Evolutionary conservation across 2,329 filamentous ascomycete genomes (phyloP), one percentile per base, ranked within the genome.

Genomic region (Penicillium sumatraense): DNA sequence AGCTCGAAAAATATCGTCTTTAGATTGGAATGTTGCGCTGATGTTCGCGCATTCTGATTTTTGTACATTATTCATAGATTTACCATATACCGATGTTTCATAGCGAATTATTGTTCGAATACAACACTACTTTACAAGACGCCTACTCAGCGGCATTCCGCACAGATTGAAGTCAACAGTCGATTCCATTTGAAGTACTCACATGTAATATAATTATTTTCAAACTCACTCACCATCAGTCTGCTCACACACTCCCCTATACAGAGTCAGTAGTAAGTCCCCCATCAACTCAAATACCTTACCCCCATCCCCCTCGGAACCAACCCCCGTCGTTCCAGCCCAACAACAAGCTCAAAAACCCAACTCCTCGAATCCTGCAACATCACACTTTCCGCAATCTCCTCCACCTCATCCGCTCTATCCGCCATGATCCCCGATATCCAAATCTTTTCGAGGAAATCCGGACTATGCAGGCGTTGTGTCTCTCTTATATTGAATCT

Each of bases 1-100:
- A 75, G 48, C 65, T 73, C 60, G 41, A 68, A 51, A 51, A 57
- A 38, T 20, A 38, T 46, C 53, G 40, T 44, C 60, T 56, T 61
- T 59, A 56, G 29, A 58, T 51, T 31, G 46, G 24, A 20, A 42
- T 23, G 21, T 27, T 42, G 45, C 20, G 49, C 35, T 16, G 20
- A 29, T 42, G 50, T 45, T n/a, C 26, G 21, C 40, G 5, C 21
- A 44, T 23, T 13, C 44, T 49, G 48, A 56, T 56, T 57, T 47
- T 56, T 72, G 67, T 71, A 69, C 54, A 70, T 68, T 69, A 68
- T 53, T 60, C 58, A 63, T 56, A 62, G 50, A 61, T 49, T 48
- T 59, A 20, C 40, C 24, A 57, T 59, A 61, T 58, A 65, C 61
- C 56, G 49, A 59, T 51, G 41, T 44, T 51, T 59, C 51, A 26